Evolutionary conservation across 306 rosid species (phyloP).

Genomic region (Canavalia ensiformis): DNA sequence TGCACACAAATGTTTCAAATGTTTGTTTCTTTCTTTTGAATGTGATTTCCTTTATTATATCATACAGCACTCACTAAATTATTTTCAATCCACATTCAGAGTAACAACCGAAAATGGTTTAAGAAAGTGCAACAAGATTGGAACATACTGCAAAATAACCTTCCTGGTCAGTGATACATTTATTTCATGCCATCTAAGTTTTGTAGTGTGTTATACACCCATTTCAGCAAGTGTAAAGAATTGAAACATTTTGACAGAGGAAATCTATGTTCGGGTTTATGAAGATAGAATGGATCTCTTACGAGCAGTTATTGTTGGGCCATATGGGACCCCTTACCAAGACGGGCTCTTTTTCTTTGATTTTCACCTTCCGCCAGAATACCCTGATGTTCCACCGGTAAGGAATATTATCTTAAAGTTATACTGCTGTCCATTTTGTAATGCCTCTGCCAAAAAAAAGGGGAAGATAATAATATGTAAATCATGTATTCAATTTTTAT

Average conservation of each 20-base stretch:
- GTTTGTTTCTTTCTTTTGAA: conserved; percentile 42
- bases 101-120: conserved; percentile 78
- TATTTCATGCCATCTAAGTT: conserved; percentile 38
- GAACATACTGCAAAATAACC: conserved; percentile 95
- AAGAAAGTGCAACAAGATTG: conserved; percentile 99
- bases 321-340: conserved; percentile 99
- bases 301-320: conserved; percentile 97
- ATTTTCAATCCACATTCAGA: conserved; percentile 60
- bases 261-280: conserved; percentile 87
- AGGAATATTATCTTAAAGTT: conserved; percentile 54
- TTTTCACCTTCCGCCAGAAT: conserved; percentile 97
- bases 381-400: conserved; percentile 98
- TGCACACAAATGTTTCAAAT: conserved; percentile 5
- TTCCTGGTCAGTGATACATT: conserved; percentile 74
- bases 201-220: conserved; percentile 28
- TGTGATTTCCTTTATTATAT: conserved; percentile 39
- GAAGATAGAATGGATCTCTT: conserved; percentile 98
- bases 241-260: conserved; percentile 67
- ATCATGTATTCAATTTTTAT: conserved; percentile 36
- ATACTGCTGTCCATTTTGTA: conserved; percentile 7
- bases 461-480: conserved; percentile 22
- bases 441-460: neutral
- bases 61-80: conserved; percentile 36
- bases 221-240: conserved; percentile 45
- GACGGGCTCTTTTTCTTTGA: conserved; percentile 99